A percentile compares a stretch with the other conserved stretches of the same genome.
These are phyloP conservation scores for Hansenula anomala DNA, from an alignment of 1,139 yeast species.

Conservation along the genomic window DNA sequence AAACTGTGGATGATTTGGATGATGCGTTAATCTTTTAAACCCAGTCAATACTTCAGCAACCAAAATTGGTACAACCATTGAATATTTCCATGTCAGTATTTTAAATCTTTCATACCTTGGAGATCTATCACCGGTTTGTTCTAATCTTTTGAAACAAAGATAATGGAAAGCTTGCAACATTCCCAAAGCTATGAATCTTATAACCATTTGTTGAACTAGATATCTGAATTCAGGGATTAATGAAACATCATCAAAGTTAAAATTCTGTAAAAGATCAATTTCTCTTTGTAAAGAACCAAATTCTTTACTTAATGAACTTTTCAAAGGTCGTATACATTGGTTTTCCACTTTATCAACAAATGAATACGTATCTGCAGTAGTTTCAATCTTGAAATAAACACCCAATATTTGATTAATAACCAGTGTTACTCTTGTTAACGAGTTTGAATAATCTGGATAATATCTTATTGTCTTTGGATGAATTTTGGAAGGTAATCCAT, in stretches of 20 bases:
- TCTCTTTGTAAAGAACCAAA: slow-evolving; percentile 7
- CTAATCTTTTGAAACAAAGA: slow-evolving; percentile 10
- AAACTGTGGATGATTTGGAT: slow-evolving; percentile 7
- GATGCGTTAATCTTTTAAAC: slow-evolving; percentile 6
- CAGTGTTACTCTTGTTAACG: not conserved
- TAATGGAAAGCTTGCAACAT: slow-evolving; percentile 11
- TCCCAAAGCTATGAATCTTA: slow-evolving; percentile 6
- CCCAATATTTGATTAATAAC: not conserved
- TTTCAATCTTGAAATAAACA: not conserved
- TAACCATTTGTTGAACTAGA: slow-evolving; percentile 7
- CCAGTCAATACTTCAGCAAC: slow-evolving; percentile 12
- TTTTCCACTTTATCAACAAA: slow-evolving; percentile 8
- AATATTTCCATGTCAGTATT: slow-evolving; percentile 12
- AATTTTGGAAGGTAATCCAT: slow-evolving; percentile 12
- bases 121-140: slow-evolving; percentile 7
- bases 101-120: slow-evolving; percentile 2
- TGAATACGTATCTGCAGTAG: not conserved
- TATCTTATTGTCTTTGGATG: slow-evolving; percentile 9
- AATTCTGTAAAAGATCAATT: slow-evolving; percentile 2
- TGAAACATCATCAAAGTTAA: slow-evolving; percentile 6
- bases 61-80: slow-evolving; percentile 7
- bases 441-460: not conserved
- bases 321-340: slow-evolving; percentile 6
- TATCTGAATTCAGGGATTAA: slow-evolving; percentile 4
- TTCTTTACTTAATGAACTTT: slow-evolving; percentile 2